phyloP scores from a whole-genome alignment of 2,329 filamentous ascomycete species.

The Epichloe baconii region DNA sequence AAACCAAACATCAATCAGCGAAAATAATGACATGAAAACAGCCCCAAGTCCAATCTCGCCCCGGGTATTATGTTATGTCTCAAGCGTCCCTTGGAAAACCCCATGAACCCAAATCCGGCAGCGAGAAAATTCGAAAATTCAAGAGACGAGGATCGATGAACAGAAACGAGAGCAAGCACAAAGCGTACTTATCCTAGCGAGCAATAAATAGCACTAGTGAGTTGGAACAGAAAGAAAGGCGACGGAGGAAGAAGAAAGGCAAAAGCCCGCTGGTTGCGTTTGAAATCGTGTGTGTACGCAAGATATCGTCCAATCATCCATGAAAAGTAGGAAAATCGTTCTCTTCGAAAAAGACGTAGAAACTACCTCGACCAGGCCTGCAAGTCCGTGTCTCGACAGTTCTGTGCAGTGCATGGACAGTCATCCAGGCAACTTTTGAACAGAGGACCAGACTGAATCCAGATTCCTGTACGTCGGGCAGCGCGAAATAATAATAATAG shows the following conservation, averaged over 20 bases:
- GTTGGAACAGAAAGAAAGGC: not conserved
- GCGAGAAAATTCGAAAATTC: not conserved
- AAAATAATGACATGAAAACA: slow-evolving; percentile 4
- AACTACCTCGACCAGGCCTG: not conserved
- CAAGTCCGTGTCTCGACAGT: not conserved
- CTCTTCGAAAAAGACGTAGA: not conserved
- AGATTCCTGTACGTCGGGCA: not conserved
- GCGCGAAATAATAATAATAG: not conserved
- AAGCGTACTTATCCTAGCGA: too few relatives aligned
- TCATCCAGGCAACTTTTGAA: not conserved
- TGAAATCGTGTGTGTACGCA: not conserved
- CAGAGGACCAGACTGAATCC: not conserved
- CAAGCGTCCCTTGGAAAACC: not conserved
- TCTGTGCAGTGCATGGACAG: not conserved
- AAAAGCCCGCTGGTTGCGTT: not conserved
- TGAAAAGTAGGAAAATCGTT: not conserved
- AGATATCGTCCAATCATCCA: not conserved
- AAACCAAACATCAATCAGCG: not conserved
- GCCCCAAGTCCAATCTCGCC: slow-evolving; percentile 4
- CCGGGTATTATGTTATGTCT: slow-evolving; percentile 7
- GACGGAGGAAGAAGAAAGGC: not conserved
- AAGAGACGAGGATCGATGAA: not conserved
- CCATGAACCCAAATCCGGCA: not conserved
- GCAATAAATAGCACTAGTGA: not conserved
- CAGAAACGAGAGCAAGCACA: not conserved